Evolutionary conservation across 805 yeast genomes (phyloP).

Genomic region (Spathaspora hagerdaliae): DNA sequence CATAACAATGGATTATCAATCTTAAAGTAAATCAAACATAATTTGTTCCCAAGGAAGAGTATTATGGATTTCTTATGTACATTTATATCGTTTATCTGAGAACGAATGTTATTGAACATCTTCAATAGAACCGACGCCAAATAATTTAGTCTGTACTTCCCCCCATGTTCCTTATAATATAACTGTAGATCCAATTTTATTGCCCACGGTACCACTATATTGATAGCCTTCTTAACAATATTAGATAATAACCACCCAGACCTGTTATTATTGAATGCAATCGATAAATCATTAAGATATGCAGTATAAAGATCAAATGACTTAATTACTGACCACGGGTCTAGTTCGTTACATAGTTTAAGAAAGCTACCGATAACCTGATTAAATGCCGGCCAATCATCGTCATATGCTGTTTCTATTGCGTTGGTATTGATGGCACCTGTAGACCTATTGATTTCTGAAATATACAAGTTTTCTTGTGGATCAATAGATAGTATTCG

Average conservation of each 20-base stretch:
- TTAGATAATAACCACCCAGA: slow-evolving; percentile 35
- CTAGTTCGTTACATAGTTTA: slow-evolving; percentile 43
- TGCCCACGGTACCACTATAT: slow-evolving; percentile 43
- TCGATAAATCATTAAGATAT: slow-evolving; percentile 43
- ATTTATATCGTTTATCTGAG: slow-evolving; percentile 35
- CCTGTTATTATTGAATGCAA: slow-evolving; percentile 44
- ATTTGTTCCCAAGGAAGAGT: slow-evolving; percentile 47
- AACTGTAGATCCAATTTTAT: slow-evolving; percentile 37
- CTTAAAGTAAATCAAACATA: slow-evolving; percentile 55
- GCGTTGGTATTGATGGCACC: slow-evolving; percentile 7
- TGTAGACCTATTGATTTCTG: slow-evolving; percentile 18
- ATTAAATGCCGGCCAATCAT: slow-evolving; percentile 47
- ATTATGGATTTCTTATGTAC: slow-evolving; percentile 48
- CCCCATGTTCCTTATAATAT: slow-evolving; percentile 34
- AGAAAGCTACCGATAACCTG: slow-evolving; percentile 44
- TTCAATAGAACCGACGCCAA: slow-evolving; percentile 53
- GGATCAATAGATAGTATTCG: slow-evolving; percentile 23
- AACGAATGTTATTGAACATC: slow-evolving; percentile 58
- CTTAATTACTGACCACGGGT: slow-evolving; percentile 49
- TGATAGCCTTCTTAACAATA: slow-evolving; percentile 33
- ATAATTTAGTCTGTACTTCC: slow-evolving; percentile 44
- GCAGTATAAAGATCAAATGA: slow-evolving; percentile 53
- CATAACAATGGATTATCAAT: slow-evolving; percentile 56
- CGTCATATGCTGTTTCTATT: slow-evolving; percentile 18
- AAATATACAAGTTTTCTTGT: slow-evolving; percentile 21